phyloP scores from a whole-genome alignment of 768 basidiomycete species.

The Suillus weaverae region DNA sequence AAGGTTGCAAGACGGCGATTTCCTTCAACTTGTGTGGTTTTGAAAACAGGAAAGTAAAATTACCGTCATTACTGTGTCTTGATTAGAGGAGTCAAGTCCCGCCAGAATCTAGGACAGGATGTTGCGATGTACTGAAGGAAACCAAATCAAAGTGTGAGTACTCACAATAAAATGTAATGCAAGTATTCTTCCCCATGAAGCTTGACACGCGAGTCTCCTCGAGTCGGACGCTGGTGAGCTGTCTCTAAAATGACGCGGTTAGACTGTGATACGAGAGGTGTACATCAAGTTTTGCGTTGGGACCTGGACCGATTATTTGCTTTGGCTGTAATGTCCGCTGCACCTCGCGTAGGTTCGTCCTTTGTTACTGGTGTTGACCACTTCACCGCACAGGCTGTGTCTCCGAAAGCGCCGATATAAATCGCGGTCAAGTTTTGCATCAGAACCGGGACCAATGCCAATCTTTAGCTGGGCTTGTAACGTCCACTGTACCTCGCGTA shows the following conservation, averaged over 20 bases:
- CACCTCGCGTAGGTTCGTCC: too few relatives aligned
- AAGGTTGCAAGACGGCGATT: background rate
- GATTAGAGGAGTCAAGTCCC: background rate
- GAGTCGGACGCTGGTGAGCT: background rate
- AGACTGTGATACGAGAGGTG: background rate
- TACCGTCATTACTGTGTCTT: background rate
- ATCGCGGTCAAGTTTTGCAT: too few relatives aligned
- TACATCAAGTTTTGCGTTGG: too few relatives aligned
- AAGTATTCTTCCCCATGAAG: background rate
- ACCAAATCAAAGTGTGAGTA: background rate
- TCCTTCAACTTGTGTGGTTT: background rate
- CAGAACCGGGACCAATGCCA: too few relatives aligned
- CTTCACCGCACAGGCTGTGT: too few relatives aligned
- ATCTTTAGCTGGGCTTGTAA: too few relatives aligned
- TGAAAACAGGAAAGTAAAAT: background rate
- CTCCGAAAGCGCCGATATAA: too few relatives aligned
- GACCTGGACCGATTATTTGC: too few relatives aligned
- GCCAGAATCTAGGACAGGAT: background rate
- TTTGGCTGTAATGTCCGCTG: too few relatives aligned
- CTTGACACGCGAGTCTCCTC: background rate
- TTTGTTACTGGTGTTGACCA: too few relatives aligned
- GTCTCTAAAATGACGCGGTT: background rate
- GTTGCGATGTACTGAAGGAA: background rate
- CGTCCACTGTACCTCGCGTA: too few relatives aligned
- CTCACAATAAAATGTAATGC: background rate